These are phyloP conservation scores for Candida mesenterica DNA, from an alignment of 1,139 yeast species.

Conservation along the genomic window DNA sequence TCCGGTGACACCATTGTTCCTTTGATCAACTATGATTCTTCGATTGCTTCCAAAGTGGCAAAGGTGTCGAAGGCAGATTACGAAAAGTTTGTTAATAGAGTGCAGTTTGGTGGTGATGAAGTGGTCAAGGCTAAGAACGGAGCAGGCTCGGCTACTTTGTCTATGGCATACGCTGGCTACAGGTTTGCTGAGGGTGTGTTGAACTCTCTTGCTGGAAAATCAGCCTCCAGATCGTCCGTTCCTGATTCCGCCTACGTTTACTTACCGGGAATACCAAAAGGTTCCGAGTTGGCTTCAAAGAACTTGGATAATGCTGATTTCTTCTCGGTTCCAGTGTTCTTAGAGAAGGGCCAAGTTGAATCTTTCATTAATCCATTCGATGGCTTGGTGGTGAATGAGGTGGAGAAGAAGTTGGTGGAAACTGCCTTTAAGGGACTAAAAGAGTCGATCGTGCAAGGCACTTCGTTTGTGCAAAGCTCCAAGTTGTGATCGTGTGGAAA, in stretches of 20 bases:
- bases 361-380: conserved; percentile 47
- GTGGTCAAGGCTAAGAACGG: conserved; percentile 77
- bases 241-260: conserved; percentile 62
- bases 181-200: conserved; percentile 57
- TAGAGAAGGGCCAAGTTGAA: conserved; percentile 50
- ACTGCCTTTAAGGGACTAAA: conserved; percentile 55
- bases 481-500: conserved; percentile 40
- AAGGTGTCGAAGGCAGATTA: conserved; percentile 31
- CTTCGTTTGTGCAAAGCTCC: conserved; percentile 51
- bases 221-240: conserved; percentile 19
- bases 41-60: conserved; percentile 29
- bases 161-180: conserved; percentile 78
- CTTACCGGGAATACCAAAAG: conserved; percentile 55
- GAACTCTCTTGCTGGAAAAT: conserved; percentile 38
- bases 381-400: conserved; percentile 31
- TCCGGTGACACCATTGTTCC: conserved; percentile 79
- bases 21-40: conserved; percentile 31
- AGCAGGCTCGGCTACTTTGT: conserved; percentile 73
- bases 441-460: conserved; percentile 60
- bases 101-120: conserved; percentile 78
- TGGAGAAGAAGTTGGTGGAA: conserved; percentile 48
- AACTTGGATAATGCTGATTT: conserved; percentile 46
- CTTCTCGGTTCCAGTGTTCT: conserved; percentile 61
- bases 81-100: conserved; percentile 53
- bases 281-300: conserved; percentile 39